phyloP scores from a whole-genome alignment of 192 early-diverging fungal species.

The Entophlyctis luteolus region DNA sequence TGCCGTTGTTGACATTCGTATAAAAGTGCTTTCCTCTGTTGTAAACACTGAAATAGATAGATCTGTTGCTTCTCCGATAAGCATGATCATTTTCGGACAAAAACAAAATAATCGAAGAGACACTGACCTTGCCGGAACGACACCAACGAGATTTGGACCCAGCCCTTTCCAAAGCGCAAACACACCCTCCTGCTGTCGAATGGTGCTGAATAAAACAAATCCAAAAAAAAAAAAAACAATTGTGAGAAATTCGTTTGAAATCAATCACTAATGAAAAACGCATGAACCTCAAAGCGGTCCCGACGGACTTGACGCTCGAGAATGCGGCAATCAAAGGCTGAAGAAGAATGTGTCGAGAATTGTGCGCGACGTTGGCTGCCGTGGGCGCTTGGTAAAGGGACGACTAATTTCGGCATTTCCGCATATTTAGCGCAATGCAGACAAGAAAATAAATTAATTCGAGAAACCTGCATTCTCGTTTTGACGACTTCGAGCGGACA shows the following conservation, averaged over 20 bases:
- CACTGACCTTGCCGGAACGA: conserved; percentile 82
- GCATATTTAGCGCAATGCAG: background rate
- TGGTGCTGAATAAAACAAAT: conserved; percentile 31
- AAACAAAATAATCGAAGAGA: no score
- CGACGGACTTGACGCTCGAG: background rate
- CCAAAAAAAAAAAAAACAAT: background rate
- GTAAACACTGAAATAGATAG: conserved; percentile 92
- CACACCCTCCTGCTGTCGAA: conserved; percentile 75
- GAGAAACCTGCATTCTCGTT: conserved; percentile 79
- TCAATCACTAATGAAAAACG: background rate
- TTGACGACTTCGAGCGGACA: conserved; percentile 94
- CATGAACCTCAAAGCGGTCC: background rate
- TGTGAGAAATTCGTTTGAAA: conserved; percentile 1
- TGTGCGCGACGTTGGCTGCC: background rate
- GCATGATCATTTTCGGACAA: background rate
- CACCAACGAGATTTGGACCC: conserved; percentile 86
- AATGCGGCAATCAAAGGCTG: background rate
- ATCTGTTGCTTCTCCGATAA: conserved; percentile 37
- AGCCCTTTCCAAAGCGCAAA: conserved; percentile 90
- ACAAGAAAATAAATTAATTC: conserved; percentile 2
- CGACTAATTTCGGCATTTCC: background rate
- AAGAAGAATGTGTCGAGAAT: background rate
- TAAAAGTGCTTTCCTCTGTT: conserved; percentile 81
- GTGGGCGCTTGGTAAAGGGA: conserved; percentile 23
- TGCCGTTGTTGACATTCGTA: conserved; percentile 66